Conservation (phyloP, 371 early-diverging fungal genomes). For the Mortierella sp. region DNA sequence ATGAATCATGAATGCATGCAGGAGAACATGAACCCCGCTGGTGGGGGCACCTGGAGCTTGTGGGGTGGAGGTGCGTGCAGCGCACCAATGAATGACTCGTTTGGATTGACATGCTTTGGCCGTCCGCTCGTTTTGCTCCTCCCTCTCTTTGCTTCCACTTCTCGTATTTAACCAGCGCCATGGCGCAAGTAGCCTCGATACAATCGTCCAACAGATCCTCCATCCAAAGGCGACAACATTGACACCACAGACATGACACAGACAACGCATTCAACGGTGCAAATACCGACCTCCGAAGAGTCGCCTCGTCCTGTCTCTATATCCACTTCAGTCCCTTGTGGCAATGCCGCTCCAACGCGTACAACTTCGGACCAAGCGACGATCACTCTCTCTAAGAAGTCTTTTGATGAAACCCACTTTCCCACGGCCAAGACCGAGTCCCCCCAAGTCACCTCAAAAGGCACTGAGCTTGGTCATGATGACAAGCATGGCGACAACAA, state of each 20-base stretch:
- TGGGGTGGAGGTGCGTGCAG: too few relatives aligned
- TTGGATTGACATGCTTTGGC: too few relatives aligned
- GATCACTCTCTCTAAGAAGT: not conserved
- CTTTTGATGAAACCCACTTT: not conserved
- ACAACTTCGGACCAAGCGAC: not conserved
- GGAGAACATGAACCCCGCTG: too few relatives aligned
- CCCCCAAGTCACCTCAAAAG: not conserved
- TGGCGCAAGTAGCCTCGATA: too few relatives aligned
- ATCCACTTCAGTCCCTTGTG: not conserved
- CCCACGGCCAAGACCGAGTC: not conserved
- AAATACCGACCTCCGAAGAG: not conserved
- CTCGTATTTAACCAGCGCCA: too few relatives aligned
- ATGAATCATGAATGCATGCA: too few relatives aligned
- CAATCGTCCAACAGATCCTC: too few relatives aligned
- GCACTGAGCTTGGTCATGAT: not conserved
- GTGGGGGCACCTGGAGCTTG: too few relatives aligned
- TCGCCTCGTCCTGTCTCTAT: not conserved
- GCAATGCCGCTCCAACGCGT: not conserved
- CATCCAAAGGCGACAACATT: too few relatives aligned
- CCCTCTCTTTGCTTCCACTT: too few relatives aligned
- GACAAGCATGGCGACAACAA: not conserved
- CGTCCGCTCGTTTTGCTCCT: too few relatives aligned
- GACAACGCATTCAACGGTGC: not conserved
- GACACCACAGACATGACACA: not conserved
- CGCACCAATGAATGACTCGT: too few relatives aligned